Percentiles rank a stretch among this genome's conserved stretches.
Evolutionary conservation across 805 yeast species (phyloP).

Genomic region (Blastobotrys terrestris): DNA sequence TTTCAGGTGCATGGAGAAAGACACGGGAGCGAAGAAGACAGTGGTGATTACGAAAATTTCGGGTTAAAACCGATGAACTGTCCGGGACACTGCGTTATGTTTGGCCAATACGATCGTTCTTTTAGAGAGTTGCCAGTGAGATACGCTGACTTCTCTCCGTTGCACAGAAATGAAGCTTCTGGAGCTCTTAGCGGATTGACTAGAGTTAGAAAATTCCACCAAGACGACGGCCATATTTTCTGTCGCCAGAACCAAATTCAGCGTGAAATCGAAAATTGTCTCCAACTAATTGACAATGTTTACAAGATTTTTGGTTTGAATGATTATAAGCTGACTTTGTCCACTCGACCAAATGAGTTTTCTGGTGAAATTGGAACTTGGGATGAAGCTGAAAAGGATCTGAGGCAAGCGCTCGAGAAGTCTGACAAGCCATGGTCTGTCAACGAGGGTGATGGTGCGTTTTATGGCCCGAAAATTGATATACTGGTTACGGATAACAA

Average conservation of each 20-base stretch:
- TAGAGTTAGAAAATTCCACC: slow-evolving; percentile 90
- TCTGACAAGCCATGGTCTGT: slow-evolving; percentile 57
- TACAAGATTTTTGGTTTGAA: slow-evolving; percentile 62
- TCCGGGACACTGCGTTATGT: slow-evolving; percentile 78
- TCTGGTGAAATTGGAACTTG: slow-evolving; percentile 76
- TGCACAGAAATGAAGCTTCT: slow-evolving; percentile 91
- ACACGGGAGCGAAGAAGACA: slow-evolving; percentile 28
- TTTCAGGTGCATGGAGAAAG: slow-evolving; percentile 64
- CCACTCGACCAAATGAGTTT: slow-evolving; percentile 78
- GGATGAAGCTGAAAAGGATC: slow-evolving; percentile 71
- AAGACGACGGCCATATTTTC: slow-evolving; percentile 96
- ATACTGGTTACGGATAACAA: slow-evolving; percentile 72
- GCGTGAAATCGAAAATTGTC: slow-evolving; percentile 63
- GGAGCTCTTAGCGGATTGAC: slow-evolving; percentile 93
- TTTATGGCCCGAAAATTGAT: slow-evolving; percentile 70
- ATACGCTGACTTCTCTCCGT: slow-evolving; percentile 80
- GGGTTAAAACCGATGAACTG: slow-evolving; percentile 81
- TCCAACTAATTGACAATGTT: slow-evolving; percentile 67
- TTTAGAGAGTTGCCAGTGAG: slow-evolving; percentile 83
- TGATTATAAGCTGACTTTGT: slow-evolving; percentile 56
- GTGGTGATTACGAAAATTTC: slow-evolving; percentile 44
- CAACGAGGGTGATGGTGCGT: slow-evolving; percentile 94
- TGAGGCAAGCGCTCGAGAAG: slow-evolving; percentile 53
- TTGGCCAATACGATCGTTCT: slow-evolving; percentile 66
- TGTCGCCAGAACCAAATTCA: slow-evolving; percentile 75